phyloP scores from a whole-genome alignment of 2,329 filamentous ascomycete genomes.

The Pseudogymnoascus sp. region DNA sequence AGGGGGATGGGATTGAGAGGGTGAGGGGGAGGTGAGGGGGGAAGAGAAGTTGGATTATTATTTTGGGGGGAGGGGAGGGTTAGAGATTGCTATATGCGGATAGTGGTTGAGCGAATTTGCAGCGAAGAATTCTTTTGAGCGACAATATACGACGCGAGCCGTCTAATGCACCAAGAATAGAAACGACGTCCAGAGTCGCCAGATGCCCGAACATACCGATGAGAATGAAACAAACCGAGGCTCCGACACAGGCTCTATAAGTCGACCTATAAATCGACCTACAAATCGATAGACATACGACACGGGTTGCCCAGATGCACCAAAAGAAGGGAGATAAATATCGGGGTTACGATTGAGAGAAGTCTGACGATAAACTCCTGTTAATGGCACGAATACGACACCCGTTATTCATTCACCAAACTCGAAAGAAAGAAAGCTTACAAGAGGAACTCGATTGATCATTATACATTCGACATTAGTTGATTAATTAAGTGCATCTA shows the following conservation, averaged over 20 bases:
- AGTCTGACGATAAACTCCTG: not conserved
- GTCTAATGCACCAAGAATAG: not conserved
- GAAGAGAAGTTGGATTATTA: not conserved
- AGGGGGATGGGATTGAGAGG: constrained; percentile 23
- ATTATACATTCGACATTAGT: not conserved
- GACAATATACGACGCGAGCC: not conserved
- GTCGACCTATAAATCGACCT: not conserved
- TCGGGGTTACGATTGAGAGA: not conserved
- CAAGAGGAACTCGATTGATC: not conserved
- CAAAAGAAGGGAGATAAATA: not conserved
- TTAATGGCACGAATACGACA: not conserved
- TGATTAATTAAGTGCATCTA: not conserved
- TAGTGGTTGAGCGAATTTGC: not conserved
- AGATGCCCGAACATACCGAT: not conserved
- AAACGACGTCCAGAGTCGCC: not conserved
- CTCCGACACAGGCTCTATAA: not conserved
- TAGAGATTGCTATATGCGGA: not conserved
- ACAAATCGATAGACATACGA: not conserved
- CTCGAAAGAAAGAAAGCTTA: not conserved
- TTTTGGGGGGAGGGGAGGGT: not conserved
- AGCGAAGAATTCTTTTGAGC: not conserved
- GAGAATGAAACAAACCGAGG: not conserved
- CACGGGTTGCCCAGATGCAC: not conserved
- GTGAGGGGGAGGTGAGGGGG: not conserved
- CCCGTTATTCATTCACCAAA: not conserved